Evolutionary conservation across 805 yeast genomes (phyloP).

Genomic region (Ogataea paradorogensis): DNA sequence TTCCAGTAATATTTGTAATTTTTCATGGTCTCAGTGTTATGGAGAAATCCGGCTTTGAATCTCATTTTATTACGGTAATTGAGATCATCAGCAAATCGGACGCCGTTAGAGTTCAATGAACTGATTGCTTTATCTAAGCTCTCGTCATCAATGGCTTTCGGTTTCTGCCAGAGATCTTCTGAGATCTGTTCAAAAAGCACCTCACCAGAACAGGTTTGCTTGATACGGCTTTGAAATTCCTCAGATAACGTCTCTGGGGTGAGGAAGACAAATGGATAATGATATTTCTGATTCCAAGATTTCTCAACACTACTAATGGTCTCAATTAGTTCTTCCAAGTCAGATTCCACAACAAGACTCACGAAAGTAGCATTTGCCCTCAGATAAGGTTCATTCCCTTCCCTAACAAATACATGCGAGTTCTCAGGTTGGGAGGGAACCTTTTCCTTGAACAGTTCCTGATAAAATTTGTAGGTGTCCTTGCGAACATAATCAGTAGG

Average conservation of each 20-base stretch:
- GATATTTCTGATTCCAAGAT: slow-evolving; percentile 59
- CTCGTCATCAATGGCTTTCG: slow-evolving; percentile 47
- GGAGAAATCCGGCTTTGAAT: slow-evolving; percentile 80
- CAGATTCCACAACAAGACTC: slow-evolving; percentile 62
- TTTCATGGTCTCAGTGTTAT: slow-evolving; percentile 60
- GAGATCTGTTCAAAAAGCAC: slow-evolving; percentile 30
- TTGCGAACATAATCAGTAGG: slow-evolving; percentile 30
- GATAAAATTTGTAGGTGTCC: slow-evolving; percentile 37
- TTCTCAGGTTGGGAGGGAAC: slow-evolving; percentile 45
- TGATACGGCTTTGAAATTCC: slow-evolving; percentile 46
- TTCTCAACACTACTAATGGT: slow-evolving; percentile 58
- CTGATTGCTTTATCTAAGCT: slow-evolving; percentile 13
- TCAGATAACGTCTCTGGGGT: slow-evolving; percentile 64
- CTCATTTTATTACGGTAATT: slow-evolving; percentile 88
- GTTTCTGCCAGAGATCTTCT: slow-evolving; percentile 55
- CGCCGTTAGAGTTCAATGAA: slow-evolving; percentile 37
- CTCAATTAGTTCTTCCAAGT: slow-evolving; percentile 42
- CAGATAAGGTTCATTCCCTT: slow-evolving; percentile 15
- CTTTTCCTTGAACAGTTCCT: slow-evolving; percentile 30
- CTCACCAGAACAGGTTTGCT: slow-evolving; percentile 32
- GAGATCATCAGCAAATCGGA: slow-evolving; percentile 70
- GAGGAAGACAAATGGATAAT: slow-evolving; percentile 72
- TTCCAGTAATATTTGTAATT: slow-evolving; percentile 89
- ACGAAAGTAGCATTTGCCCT: slow-evolving; percentile 67
- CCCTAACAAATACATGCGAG: slow-evolving; percentile 23